Evolutionary conservation across 1,284 basidiomycete genomes (phyloP), one percentile per base, ranked within the genome.

Genomic region (Schizophyllum commune): DNA sequence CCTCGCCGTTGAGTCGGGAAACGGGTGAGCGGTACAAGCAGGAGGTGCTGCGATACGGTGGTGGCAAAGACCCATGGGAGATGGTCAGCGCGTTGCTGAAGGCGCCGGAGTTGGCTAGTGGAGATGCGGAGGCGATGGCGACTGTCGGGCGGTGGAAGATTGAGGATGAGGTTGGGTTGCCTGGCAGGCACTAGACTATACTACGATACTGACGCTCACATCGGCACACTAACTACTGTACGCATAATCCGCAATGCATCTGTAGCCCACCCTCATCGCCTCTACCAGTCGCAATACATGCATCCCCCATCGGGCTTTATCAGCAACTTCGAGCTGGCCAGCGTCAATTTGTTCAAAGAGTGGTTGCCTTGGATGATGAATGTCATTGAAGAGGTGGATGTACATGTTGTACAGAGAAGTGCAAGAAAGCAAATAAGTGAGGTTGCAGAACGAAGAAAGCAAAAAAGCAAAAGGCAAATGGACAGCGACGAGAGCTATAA

Each of bases 51-150:
- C 79, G 78, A 59, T 89, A 84, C 69, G 96, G 96, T 0, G 97
- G 97, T 1, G 94, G 92, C 0, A 90, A 83, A 70, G 93, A 98
- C 68, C 94, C 96, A 0, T 99, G 96, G 96, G 77, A 82, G 66
- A 95, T 98, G 91, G 84, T 98, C 0, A 85, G 88, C n/a, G 77
- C 79, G 1, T 71, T 98, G 39, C 74, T 98, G 5, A 76, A 82
- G 39, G 79, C 83, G 0, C 87, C 89, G 0, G 77, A 80, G 56
- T 71, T 96, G 34, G 79, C 78, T 55, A 74, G 68, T 3, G 96
- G 96, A 0, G 92, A 94, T 68, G 81, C 83, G 39, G 77, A 81
- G 52, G 92, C 94, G 0, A 98, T 98, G 96, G 79, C 84, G 53
- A 82, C 89, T 64, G 94, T 99, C 0, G 96, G 96, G 0, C 77